Evolutionary conservation across 2,329 filamentous ascomycete species (phyloP), one percentile per base, ranked within the genome.

Genomic region (Lomentospora prolificans): DNA sequence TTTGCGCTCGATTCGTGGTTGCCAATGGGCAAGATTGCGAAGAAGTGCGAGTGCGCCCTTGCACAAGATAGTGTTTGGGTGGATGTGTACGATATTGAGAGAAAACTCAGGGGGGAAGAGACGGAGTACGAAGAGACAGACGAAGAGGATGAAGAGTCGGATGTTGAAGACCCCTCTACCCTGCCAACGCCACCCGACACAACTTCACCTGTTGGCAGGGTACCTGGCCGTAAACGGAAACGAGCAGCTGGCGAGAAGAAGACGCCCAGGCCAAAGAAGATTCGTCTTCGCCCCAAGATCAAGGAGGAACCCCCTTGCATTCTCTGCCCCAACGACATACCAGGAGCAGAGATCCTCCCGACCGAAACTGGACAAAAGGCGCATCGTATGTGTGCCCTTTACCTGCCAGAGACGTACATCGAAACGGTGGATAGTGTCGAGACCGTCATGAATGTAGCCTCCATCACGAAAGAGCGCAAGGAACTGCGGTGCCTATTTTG

Each of bases 21-120:
- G 50, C 87, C 95, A 53, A 96, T 94, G 75, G 94, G 91, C 22
- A 89, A 90, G 64, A 90, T 96, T 62, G 94, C 94, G 14, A 96
- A 96, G 72, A 95, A 94, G 69, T 99, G 94, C 70, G 86, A 97
- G 65, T 99, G 94, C 67, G 90, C 94, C 64, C 82, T 94, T 58
- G 91, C 96, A 61, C 85, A 95, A 58, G 94, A 99, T 74, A 97
- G 92, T 64, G 94, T 99, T 3, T 99, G 95, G 91, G 90, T 99
- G 55, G 91, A 99, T 66, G 90, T 97, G 3, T 85, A 89, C 57
- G 94, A 96, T 64, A 95, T 99, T 57, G 90, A 99, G 71, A 89
- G 94, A 59, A 96, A 95, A 68, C 73, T 97, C 50, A 83, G 91
- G 53, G 94, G 94, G 46, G 91, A 97, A 67, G 86, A 89, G 57